These are phyloP conservation scores for Letharia columbiana DNA, from an alignment of 495 filamentous ascomycete species.

Conservation along the genomic window DNA sequence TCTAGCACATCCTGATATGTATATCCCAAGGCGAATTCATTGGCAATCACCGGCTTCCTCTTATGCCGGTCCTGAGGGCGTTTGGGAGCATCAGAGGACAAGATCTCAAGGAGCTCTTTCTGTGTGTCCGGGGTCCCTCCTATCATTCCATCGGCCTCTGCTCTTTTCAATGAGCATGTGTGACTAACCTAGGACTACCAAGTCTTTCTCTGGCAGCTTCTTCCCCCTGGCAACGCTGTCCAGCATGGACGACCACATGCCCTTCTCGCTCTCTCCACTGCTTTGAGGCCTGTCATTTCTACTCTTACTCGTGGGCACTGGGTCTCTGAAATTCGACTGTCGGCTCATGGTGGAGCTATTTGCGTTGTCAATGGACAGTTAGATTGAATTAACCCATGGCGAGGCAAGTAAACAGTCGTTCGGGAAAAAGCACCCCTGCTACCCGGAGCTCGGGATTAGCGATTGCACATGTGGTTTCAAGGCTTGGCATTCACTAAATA, in stretches of 20 bases:
- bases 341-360: slow-evolving; percentile 7
- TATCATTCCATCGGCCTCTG: slow-evolving; percentile 28
- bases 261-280: slow-evolving; percentile 70
- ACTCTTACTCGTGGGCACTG: neutral
- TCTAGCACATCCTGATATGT: slow-evolving; percentile 93
- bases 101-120: slow-evolving; percentile 77
- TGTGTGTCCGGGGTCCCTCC: slow-evolving; percentile 85
- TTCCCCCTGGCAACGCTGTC: slow-evolving; percentile 85
- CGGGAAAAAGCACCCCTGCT: too few relatives aligned
- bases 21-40: slow-evolving; percentile 88
- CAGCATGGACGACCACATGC: slow-evolving; percentile 92
- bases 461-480: too few relatives aligned
- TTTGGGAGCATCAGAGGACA: slow-evolving; percentile 53
- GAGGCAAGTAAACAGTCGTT: neutral
- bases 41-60: slow-evolving; percentile 74
- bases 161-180: neutral
- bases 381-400: neutral
- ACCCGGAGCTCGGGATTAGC: too few relatives aligned
- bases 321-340: slow-evolving; percentile 13
- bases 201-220: slow-evolving; percentile 83
- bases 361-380: neutral
- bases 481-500: too few relatives aligned
- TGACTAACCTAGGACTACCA: slow-evolving; percentile 69
- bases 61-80: slow-evolving; percentile 48
- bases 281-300: slow-evolving; percentile 42